A percentile compares a stretch with the other conserved stretches of the same genome.
These are phyloP conservation scores for Hylodesmum podocarpum DNA, from an alignment of 306 rosid species.

Conservation along the genomic window DNA sequence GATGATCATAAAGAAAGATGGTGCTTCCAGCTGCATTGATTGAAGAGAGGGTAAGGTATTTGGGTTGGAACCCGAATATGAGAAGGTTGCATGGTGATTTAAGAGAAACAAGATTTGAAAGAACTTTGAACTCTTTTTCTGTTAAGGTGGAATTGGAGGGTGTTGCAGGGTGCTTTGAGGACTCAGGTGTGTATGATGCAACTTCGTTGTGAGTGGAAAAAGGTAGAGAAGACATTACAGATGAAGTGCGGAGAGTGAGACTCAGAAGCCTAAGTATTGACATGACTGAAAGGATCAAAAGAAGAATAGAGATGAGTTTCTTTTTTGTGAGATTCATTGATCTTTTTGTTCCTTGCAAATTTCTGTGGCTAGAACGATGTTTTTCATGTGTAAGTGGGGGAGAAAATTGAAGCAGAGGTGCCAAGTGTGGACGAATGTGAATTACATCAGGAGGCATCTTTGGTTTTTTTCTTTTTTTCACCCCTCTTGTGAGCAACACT, in stretches of 20 bases:
- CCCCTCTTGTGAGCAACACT: constrained; percentile 24
- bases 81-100: constrained; percentile 86
- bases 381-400: constrained; percentile 33
- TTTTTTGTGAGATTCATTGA: constrained; percentile 59
- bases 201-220: constrained; percentile 23
- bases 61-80: constrained; percentile 70
- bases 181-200: constrained; percentile 19
- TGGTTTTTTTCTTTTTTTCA: background rate
- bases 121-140: constrained; percentile 63
- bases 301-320: constrained; percentile 61
- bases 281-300: constrained; percentile 62
- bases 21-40: constrained; percentile 72
- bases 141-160: constrained; percentile 35
- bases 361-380: constrained; percentile 36
- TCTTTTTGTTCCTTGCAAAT: constrained; percentile 33
- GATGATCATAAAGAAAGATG: constrained; percentile 63
- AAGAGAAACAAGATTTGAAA: constrained; percentile 50
- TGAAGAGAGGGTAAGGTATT: constrained; percentile 61
- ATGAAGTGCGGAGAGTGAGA: constrained; percentile 46
- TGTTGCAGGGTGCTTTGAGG: constrained; percentile 27
- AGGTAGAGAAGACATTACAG: constrained; percentile 31
- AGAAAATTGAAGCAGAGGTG: constrained; percentile 46
- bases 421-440: constrained; percentile 40
- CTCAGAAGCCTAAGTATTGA: constrained; percentile 65
- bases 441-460: constrained; percentile 68